A percentile compares a stretch with the other conserved stretches of the same genome.
phyloP scores from a whole-genome alignment of 2,329 filamentous ascomycete genomes.

The Cladobotryum protrusum region DNA sequence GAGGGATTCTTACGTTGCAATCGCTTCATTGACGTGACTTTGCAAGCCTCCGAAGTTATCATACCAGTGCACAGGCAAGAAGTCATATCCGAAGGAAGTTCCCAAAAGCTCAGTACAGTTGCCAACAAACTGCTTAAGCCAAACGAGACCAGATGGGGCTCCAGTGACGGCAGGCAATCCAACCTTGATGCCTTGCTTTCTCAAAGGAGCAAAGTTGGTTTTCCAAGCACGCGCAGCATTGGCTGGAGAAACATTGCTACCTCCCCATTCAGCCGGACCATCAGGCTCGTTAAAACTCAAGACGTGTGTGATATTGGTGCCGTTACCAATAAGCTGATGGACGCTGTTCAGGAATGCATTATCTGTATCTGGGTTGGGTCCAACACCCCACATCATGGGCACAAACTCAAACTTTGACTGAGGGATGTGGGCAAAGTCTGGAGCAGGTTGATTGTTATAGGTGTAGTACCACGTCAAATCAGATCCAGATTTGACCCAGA shows the following conservation, averaged over 20 bases:
- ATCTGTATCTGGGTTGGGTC: slow-evolving; percentile 37
- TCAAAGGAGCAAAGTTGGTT: slow-evolving; percentile 62
- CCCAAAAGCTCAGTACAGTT: slow-evolving; percentile 44
- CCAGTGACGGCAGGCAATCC: slow-evolving; percentile 65
- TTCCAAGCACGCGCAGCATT: slow-evolving; percentile 64
- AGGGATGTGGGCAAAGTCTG: slow-evolving; percentile 39
- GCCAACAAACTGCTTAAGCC: slow-evolving; percentile 60
- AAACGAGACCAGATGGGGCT: slow-evolving; percentile 52
- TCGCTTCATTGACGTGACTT: slow-evolving; percentile 53
- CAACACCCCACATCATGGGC: slow-evolving; percentile 71
- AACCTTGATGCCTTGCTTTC: slow-evolving; percentile 55
- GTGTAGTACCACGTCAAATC: slow-evolving; percentile 83
- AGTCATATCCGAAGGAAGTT: slow-evolving; percentile 52
- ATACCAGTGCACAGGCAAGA: slow-evolving; percentile 61
- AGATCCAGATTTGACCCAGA: slow-evolving; percentile 53
- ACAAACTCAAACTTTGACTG: slow-evolving; percentile 64
- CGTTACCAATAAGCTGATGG: slow-evolving; percentile 42
- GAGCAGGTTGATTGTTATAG: slow-evolving; percentile 54
- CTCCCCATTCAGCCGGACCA: slow-evolving; percentile 47
- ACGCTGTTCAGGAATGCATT: slow-evolving; percentile 58
- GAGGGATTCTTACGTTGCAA: neutral
- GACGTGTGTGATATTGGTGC: slow-evolving; percentile 57
- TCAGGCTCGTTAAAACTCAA: slow-evolving; percentile 78
- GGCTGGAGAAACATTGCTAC: slow-evolving; percentile 53
- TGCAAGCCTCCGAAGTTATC: slow-evolving; percentile 64